phyloP scores from a whole-genome alignment of 2,329 filamentous ascomycete species.

The Diplodia mutila region DNA sequence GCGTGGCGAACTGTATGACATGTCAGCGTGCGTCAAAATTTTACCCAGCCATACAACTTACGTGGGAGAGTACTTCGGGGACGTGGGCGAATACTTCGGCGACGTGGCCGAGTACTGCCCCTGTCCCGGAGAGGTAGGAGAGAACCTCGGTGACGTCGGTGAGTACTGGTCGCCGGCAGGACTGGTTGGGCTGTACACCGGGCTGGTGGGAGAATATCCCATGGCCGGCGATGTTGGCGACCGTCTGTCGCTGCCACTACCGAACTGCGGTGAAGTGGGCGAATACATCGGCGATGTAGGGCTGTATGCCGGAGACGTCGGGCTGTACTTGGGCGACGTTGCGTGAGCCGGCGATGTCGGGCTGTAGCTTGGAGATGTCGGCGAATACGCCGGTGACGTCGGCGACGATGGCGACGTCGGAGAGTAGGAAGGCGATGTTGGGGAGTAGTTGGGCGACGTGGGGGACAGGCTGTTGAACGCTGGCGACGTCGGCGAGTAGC shows the following conservation, averaged over 20 bases:
- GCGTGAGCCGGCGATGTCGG: conserved; percentile 54
- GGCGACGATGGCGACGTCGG: conserved; percentile 67
- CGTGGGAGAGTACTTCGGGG: conserved; percentile 50
- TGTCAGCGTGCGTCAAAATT: background rate
- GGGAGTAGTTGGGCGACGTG: conserved; percentile 62
- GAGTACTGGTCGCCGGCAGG: conserved; percentile 59
- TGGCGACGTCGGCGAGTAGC: conserved; percentile 77
- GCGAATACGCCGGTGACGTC: conserved; percentile 59
- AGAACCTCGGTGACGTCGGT: conserved; percentile 44
- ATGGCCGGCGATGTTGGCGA: conserved; percentile 61
- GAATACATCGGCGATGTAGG: conserved; percentile 59
- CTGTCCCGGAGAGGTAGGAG: conserved; percentile 40
- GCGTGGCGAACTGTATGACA: conserved; percentile 9
- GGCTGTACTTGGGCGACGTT: conserved; percentile 64
- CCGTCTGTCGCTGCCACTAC: conserved; percentile 37
- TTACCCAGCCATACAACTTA: conserved; percentile 41
- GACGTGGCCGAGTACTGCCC: conserved; percentile 44
- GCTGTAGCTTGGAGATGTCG: conserved; percentile 57
- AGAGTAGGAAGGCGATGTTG: conserved; percentile 70
- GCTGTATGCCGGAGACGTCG: conserved; percentile 62
- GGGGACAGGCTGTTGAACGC: conserved; percentile 53
- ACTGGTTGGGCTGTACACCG: conserved; percentile 58
- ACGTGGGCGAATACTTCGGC: conserved; percentile 52
- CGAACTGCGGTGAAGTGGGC: conserved; percentile 55
- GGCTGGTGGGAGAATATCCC: conserved; percentile 72